Evolutionary conservation across 148 eudicot species (phyloP), one percentile per base, ranked within the genome.

Genomic region (Cornus controversa): DNA sequence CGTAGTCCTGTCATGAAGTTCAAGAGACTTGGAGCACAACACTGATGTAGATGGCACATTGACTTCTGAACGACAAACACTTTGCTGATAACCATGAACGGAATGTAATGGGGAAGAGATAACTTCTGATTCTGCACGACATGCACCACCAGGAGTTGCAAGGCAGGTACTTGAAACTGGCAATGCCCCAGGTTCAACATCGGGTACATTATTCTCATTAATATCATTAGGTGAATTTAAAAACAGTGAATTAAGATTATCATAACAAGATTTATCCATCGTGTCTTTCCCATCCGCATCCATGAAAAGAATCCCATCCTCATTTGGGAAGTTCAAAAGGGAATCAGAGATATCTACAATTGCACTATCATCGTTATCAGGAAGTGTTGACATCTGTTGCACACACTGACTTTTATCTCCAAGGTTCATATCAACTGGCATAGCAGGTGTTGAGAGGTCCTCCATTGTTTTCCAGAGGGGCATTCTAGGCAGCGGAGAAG

Each of bases 401-500:
- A 73, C 68, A 66, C 69, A 83, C 70, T 54, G 81, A 74, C 26
- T 74, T 42, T 81, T 78, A 72, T 83, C 84, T 24, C 45, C 68
- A 67, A 75, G 62, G 75, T 69, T 73, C 58, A 70, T 45, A 80
- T 81, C 76, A 13, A 80, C 80, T 8, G 86, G 88, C 84, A 81
- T 76, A 42, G 75, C 79, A 75, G 87, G 70, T 53, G 77, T 80
- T 70, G 92, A 78, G 36, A 87, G 74, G 74, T 78, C 84, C 71
- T 84, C 91, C 77, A 87, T 42, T 22, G 86, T 76, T 71, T 84
- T 85, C 97, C 98, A 94, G 24, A 74, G 82, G 45, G 90, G 81
- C 79, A 80, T 71, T 23, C 79, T 84, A 84, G 91, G 87, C 67
- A 85, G 84, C 53, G 84, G 82, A 70, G 98, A 81, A 82, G 91